Conservation (phyloP, 495 filamentous ascomycete genomes). For the Diplogelasinospora grovesii region DNA sequence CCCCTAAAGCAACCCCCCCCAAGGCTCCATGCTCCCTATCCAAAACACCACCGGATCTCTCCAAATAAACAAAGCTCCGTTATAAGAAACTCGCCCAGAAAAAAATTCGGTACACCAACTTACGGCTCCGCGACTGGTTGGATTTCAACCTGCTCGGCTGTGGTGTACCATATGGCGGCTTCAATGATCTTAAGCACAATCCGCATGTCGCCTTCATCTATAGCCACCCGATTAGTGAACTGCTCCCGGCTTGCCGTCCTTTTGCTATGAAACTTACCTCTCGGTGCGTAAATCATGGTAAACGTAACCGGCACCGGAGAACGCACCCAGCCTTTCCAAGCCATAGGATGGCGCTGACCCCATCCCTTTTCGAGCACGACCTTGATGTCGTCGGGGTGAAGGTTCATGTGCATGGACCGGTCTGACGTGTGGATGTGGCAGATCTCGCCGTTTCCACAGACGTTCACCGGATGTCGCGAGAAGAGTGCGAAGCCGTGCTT, state of each 20-base stretch:
- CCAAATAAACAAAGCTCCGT: too few species aligned
- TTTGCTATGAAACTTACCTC: constrained; percentile 33
- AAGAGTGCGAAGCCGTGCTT: constrained; percentile 74
- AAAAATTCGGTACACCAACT: background rate
- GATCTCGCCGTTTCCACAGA: constrained; percentile 67
- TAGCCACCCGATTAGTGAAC: background rate
- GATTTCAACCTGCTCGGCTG: constrained; percentile 36
- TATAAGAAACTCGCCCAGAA: too few species aligned
- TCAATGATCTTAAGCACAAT: constrained; percentile 64
- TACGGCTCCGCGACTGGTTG: constrained; percentile 4
- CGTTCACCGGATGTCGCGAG: constrained; percentile 50
- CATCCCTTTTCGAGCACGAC: constrained; percentile 72
- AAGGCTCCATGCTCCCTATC: too few species aligned
- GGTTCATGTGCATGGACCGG: constrained; percentile 64
- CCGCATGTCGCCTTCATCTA: constrained; percentile 56
- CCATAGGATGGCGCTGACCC: constrained; percentile 84
- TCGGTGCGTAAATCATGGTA: constrained; percentile 78
- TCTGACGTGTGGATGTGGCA: constrained; percentile 75
- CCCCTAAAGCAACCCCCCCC: too few species aligned
- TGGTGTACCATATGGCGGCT: constrained; percentile 58
- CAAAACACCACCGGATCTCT: too few species aligned
- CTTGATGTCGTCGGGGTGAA: constrained; percentile 73
- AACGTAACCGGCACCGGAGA: constrained; percentile 61
- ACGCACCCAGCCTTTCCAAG: constrained; percentile 41
- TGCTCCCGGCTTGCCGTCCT: too few species aligned